A percentile compares a stretch with the other conserved stretches of the same genome.
phyloP scores from a whole-genome alignment of 1,284 basidiomycete species.

The Pascua guehoae region DNA sequence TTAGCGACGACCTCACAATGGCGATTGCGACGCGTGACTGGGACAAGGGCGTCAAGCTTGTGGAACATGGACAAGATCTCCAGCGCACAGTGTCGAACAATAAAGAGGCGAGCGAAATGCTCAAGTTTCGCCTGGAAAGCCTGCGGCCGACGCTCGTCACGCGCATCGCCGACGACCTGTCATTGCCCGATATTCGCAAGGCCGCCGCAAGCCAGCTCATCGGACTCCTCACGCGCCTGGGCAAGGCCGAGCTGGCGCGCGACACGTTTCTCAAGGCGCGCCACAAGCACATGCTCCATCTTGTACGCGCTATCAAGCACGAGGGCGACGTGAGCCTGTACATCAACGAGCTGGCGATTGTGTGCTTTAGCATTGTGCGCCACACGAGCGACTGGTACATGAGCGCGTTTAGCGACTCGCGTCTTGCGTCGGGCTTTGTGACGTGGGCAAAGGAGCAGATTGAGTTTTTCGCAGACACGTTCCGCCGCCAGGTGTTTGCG shows the following conservation, averaged over 20 bases:
- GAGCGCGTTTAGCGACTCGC: slow-evolving; percentile 89
- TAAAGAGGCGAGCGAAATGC: slow-evolving; percentile 27
- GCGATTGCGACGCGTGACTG: slow-evolving; percentile 85
- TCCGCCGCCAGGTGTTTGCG: slow-evolving; percentile 85
- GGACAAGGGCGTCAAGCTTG: slow-evolving; percentile 75
- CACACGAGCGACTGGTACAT: slow-evolving; percentile 97
- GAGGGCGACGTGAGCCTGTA: slow-evolving; percentile 66
- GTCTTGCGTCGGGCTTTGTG: slow-evolving; percentile 88
- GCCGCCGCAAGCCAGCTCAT: slow-evolving; percentile 68
- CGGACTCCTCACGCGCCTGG: slow-evolving; percentile 67
- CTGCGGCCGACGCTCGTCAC: slow-evolving; percentile 68
- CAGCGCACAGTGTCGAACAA: slow-evolving; percentile 55
- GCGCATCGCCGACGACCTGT: slow-evolving; percentile 69
- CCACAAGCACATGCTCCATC: slow-evolving; percentile 66
- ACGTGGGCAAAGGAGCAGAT: slow-evolving; percentile 90
- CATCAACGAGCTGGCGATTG: slow-evolving; percentile 47
- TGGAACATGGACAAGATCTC: slow-evolving; percentile 78
- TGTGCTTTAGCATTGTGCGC: slow-evolving; percentile 48
- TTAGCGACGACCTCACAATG: slow-evolving; percentile 86
- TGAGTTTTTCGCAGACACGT: slow-evolving; percentile 76
- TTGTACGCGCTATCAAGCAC: slow-evolving; percentile 80
- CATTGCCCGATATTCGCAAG: slow-evolving; percentile 73
- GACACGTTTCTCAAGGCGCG: slow-evolving; percentile 79
- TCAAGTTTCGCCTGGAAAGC: slow-evolving; percentile 59
- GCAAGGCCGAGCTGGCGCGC: slow-evolving; percentile 73